Evolutionary conservation across 129 eudicot genomes (phyloP), one percentile per base, ranked within the genome.

Genomic region (Tagetes patula): DNA sequence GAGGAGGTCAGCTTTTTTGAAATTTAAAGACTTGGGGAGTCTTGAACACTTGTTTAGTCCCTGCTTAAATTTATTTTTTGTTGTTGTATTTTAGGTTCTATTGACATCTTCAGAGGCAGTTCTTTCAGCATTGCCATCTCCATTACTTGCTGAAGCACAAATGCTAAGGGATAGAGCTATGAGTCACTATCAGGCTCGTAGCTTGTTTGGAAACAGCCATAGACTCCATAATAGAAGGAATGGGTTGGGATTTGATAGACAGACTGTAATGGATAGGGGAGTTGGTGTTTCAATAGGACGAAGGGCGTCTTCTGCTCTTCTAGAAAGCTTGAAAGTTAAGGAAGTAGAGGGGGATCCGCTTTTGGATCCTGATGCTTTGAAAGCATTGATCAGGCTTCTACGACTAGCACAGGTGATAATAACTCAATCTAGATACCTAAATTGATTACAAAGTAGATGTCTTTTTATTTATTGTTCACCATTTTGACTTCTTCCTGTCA

Each of bases 151-250:
- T 27, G 96, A 94, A 88, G 99, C 99, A 45, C 99, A 94, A 64
- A 84, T 94, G 99, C 96, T 94, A 3, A 81, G 99, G 83, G 99
- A 94, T 79, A 90, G 99, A 81, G 99, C 97, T 58, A 90, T 94
- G 99, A 90, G 99, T 75, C 99, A 90, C 78, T 94, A 94, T 79
- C 97, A 94, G 76, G 99, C 97, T 79, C 99, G 91, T 52, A 94
- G 91, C 80, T 82, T 94, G 83, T 94, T 94, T 84, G 99, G 99
- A 76, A 69, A 85, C 73, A 82, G 80, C 76, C 96, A 90, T 65
- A 90, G 97, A 75, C 86, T 90, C 27, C 74, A 76, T 75, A 79
- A 66, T 80, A 73, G 96, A 59, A 82, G 96, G 78, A 87, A 84
- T 53, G 88, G 97, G 13, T 77, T 94, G 74, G 96, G 97, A 30